phyloP scores from a whole-genome alignment of 1,139 yeast genomes.

The Nakaseomyces bracarensis region DNA sequence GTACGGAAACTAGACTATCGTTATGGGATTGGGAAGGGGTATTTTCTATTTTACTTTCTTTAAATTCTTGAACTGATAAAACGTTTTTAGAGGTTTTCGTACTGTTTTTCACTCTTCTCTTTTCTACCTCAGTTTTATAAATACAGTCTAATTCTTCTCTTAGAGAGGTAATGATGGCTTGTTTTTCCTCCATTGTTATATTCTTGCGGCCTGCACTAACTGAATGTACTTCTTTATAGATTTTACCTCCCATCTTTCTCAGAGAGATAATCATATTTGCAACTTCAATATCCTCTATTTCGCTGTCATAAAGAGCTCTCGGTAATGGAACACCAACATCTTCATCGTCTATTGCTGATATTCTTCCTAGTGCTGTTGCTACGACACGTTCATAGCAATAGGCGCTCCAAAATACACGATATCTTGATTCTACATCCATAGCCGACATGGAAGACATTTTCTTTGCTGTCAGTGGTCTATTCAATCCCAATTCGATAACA shows the following conservation, averaged over 20 bases:
- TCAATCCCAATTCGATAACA: conserved; percentile 38
- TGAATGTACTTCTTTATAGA: conserved; percentile 38
- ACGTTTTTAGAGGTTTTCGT: not conserved
- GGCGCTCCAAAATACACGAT: conserved; percentile 44
- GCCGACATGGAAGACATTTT: conserved; percentile 27
- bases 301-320: conserved; percentile 34
- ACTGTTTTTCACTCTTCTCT: conserved; percentile 18
- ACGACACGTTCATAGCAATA: conserved; percentile 42
- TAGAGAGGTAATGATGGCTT: conserved; percentile 29
- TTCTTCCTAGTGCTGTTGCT: conserved; percentile 39
- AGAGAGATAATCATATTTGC: conserved; percentile 37
- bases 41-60: not conserved
- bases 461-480: conserved; percentile 32
- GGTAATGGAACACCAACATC: conserved; percentile 42
- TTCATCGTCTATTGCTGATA: conserved; percentile 39
- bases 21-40: not conserved
- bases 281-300: conserved; percentile 35
- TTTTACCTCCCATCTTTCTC: conserved; percentile 38
- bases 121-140: conserved; percentile 28
- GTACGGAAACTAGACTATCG: not conserved
- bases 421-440: conserved; percentile 36
- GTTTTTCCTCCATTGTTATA: conserved; percentile 29
- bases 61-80: not conserved
- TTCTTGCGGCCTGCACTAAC: conserved; percentile 32
- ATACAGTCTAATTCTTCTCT: conserved; percentile 39